A percentile compares a stretch with the other conserved stretches of the same genome.
phyloP scores from a whole-genome alignment of 768 basidiomycete species.

The Tylopilus sp. region DNA sequence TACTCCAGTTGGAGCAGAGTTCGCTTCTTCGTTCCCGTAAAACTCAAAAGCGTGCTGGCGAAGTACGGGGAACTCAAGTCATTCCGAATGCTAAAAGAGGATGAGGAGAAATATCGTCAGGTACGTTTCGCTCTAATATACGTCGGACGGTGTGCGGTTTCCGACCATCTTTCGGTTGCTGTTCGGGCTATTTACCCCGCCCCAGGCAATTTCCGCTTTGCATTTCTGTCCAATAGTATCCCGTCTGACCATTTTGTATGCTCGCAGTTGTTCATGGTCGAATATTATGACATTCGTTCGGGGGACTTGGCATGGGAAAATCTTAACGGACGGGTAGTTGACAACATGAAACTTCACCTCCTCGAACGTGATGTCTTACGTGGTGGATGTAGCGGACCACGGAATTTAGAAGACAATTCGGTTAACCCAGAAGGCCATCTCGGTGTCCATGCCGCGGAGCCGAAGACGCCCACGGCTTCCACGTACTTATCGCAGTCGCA shows the following conservation, averaged over 20 bases:
- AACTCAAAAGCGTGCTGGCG: slow-evolving; percentile 26
- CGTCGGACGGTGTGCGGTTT: not conserved
- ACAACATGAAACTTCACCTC: slow-evolving; percentile 50
- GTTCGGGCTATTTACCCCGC: slow-evolving; percentile 4
- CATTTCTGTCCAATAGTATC: not conserved
- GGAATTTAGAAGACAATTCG: slow-evolving; percentile 28
- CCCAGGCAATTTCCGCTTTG: not conserved
- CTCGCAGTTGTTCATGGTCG: slow-evolving; percentile 48
- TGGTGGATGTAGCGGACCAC: slow-evolving; percentile 16
- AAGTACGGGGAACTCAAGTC: slow-evolving; percentile 33
- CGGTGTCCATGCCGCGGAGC: slow-evolving; percentile 34
- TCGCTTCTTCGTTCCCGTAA: slow-evolving; percentile 26
- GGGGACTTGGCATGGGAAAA: slow-evolving; percentile 49
- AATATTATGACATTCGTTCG: slow-evolving; percentile 65
- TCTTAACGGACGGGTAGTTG: slow-evolving; percentile 47
- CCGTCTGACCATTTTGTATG: slow-evolving; percentile 16
- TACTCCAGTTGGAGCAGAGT: slow-evolving; percentile 23
- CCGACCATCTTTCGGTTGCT: slow-evolving; percentile 5
- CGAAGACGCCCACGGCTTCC: slow-evolving; percentile 34
- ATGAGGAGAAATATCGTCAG: slow-evolving; percentile 25
- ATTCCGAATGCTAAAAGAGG: slow-evolving; percentile 25
- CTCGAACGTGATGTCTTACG: slow-evolving; percentile 33
- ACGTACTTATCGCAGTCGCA: slow-evolving; percentile 34
- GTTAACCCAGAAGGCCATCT: slow-evolving; percentile 26
- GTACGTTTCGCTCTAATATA: slow-evolving; percentile 16